Evolutionary conservation across 2,329 filamentous ascomycete genomes (phyloP), one percentile per base, ranked within the genome.

Genomic region (Aspergillus thermomutatus): DNA sequence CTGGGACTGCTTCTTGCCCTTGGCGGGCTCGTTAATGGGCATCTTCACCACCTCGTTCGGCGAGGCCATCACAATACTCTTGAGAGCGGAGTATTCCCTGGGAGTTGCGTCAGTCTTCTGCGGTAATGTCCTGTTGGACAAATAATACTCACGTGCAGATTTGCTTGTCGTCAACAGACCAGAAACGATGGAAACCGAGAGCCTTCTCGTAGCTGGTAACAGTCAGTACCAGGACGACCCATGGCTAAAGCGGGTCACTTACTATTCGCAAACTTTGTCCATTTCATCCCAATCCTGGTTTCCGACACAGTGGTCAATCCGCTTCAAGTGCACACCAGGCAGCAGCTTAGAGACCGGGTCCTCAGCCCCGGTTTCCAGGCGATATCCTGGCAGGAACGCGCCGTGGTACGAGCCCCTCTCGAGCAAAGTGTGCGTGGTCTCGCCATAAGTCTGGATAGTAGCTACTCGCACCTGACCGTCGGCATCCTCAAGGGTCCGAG

Each of bases 211-310:
- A 97, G 75, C 90, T 83, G 41, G 1, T 43, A 17, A 19, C 2
- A 48, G 47, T 62, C 40, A 61, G 21, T 40, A n/a, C 2, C 14
- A 2, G 7, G 1, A n/a, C 21, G 17, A 4, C n/a, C 1, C 8
- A 28, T 14, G 6, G 31, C 45, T 3, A 25, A 5, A 14, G 50
- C 6, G n/a, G 41, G 31, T 6, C 31, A 70, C 77, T 61, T 71
- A 81, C 78, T 85, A 87, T 57, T 82, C 80, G 69, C 85, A 87
- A 23, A 82, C 78, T 49, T 78, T 77, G 55, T 87, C 82, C 83
- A 97, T 96, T 74, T 92, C 87, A 75, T 92, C 82, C 93, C 93
- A 97, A 75, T 91, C 89, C 80, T 97, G 92, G 80, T 97, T 97
- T 64, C 93, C 93, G 66, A 97, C 93, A 75, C 93, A 97, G 82